Conservation (phyloP, 345 rosid species). For the Angophora floribunda region DNA sequence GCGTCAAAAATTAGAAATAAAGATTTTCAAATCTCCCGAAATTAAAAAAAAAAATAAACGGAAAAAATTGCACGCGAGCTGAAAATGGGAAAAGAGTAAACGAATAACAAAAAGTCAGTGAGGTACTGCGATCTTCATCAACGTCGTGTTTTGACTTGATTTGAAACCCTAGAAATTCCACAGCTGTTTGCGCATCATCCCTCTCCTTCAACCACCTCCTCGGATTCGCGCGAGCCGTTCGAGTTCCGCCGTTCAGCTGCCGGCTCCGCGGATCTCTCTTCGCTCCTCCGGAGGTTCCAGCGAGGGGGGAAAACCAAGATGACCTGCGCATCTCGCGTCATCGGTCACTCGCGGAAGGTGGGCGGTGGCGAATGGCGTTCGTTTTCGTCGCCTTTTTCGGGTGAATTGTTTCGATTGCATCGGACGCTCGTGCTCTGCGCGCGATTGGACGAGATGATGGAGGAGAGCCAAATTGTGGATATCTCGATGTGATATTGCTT, state of each 20-base stretch:
- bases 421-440: not conserved
- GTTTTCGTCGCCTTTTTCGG: not conserved
- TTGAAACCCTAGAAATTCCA: not conserved
- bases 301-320: not conserved
- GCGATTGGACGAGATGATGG: not conserved
- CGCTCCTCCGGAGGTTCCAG: not conserved
- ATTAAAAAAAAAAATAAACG: not conserved
- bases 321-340: not conserved
- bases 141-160: not conserved
- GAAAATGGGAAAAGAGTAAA: not conserved
- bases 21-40: not conserved
- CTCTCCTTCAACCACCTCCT: too few relatives aligned
- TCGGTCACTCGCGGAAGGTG: slow-evolving; percentile 8
- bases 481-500: not conserved
- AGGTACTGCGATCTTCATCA: not conserved
- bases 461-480: not conserved
- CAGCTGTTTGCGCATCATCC: not conserved
- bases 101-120: not conserved
- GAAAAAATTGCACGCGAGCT: not conserved
- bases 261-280: not conserved
- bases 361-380: not conserved
- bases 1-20: not conserved
- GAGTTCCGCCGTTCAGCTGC: not conserved
- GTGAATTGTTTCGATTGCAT: not conserved
- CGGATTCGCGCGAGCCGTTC: not conserved